Conservation (phyloP, 2,329 filamentous ascomycete genomes). For the Curvularia hawaiiensis region DNA sequence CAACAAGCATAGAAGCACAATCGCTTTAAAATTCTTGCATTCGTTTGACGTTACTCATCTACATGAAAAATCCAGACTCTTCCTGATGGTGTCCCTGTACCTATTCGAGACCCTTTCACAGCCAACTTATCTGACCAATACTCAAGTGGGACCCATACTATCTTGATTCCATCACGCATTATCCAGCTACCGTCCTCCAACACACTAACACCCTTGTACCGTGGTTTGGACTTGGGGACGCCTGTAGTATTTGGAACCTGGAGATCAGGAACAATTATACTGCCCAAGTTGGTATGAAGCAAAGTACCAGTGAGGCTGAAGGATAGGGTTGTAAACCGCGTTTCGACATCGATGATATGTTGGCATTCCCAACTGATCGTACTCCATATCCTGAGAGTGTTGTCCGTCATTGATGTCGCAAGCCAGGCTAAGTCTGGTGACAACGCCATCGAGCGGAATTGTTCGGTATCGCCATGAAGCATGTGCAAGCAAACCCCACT, state of each 20-base stretch:
- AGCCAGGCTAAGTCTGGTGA: conserved; percentile 13
- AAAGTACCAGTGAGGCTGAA: not conserved
- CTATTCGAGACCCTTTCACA: conserved; percentile 19
- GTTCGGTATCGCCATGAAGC: too few relatives aligned
- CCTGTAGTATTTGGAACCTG: not conserved
- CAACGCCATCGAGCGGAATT: too few relatives aligned
- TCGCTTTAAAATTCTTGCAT: not conserved
- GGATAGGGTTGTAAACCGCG: not conserved
- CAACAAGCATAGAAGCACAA: not conserved
- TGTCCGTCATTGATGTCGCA: not conserved
- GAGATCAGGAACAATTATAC: conserved; percentile 14
- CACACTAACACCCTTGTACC: conserved; percentile 16
- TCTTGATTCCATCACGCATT: conserved; percentile 18
- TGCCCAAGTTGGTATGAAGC: conserved; percentile 24
- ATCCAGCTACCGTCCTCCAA: conserved; percentile 26
- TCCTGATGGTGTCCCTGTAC: conserved; percentile 19
- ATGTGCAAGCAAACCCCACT: too few relatives aligned
- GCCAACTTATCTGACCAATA: conserved; percentile 25
- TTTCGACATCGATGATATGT: not conserved
- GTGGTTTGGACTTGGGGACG: conserved; percentile 12
- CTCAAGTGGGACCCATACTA: conserved; percentile 30
- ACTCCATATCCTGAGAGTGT: conserved; percentile 1
- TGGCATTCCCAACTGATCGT: not conserved
- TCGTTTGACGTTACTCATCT: not conserved
- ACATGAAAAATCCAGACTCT: conserved; percentile 23